Evolutionary conservation across 768 basidiomycete genomes (phyloP), one percentile per base, ranked within the genome.

Genomic region (Mycena galericulata): DNA sequence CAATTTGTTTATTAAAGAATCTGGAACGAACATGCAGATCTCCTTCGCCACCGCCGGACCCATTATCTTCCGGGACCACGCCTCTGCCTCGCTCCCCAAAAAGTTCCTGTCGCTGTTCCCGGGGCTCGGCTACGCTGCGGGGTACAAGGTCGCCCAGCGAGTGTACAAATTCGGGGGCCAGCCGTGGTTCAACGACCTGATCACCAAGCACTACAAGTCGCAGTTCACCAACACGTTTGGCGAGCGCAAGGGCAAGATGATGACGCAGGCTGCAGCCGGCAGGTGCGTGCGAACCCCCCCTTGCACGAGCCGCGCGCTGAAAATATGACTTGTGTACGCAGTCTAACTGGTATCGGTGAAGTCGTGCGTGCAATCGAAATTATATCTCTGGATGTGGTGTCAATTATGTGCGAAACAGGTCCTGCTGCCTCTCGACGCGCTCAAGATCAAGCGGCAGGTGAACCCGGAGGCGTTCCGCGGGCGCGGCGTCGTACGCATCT

Each of bases 101-200:
- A 94, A 93, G 78, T 86, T 97, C 72, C 72, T 98, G 20, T 97
- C 96, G 4, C 87, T 99, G n/a, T 99, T 99, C 85, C 97, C 97
- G 38, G 97, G 96, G 59, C 89, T 99, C 4, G 97, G 97, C 2
- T 99, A 99, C 77, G 97, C 98, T 6, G 98, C 97, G 29, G 97
- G 98, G 6, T 99, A 99, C 90, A 99, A 99, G 80, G 83, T 98
- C 75, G 81, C 95, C 0, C 96, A 98, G 81, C 89, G 96, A 57
- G 87, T 95, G 74, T 97, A 97, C 90, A 99, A 98, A 82, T 99
- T 99, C 75, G 97, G 97, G 69, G 97, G 97, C 7, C 97, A 99
- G 82, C 97, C 97, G 17, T 99, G 91, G 87, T 98, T 98, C 81
- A 93, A 96, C 82, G 98, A 99, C 82, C 74, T 97, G 77, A 90